A percentile compares a stretch with the other conserved stretches of the same genome.
Conservation (phyloP, 2,329 filamentous ascomycete species). For the Scolecobasidium constrictum region DNA sequence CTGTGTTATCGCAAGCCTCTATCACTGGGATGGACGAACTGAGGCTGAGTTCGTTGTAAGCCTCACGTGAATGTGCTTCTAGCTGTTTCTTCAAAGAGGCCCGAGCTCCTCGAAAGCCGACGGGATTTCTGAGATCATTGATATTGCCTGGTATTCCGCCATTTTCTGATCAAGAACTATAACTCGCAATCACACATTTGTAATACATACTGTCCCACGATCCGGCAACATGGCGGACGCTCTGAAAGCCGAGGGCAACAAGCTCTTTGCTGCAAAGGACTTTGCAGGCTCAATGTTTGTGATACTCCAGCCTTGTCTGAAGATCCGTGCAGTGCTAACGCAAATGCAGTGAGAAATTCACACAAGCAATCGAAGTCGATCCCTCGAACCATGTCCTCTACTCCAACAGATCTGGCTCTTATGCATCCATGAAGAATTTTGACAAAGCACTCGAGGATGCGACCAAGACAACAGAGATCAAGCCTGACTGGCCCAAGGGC, state of each 20-base stretch:
- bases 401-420: constrained; percentile 83
- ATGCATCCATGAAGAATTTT: constrained; percentile 86
- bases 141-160: too few relatives aligned
- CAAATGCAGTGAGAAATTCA: constrained; percentile 72
- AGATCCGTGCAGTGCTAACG: constrained; percentile 4
- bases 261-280: constrained; percentile 95
- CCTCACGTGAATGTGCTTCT: too few relatives aligned
- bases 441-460: constrained; percentile 78
- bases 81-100: too few relatives aligned
- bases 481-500: constrained; percentile 96
- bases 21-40: too few relatives aligned
- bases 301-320: constrained; percentile 14
- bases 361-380: constrained; percentile 81
- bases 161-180: too few relatives aligned
- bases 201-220: too few relatives aligned
- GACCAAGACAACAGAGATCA: constrained; percentile 84
- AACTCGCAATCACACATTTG: too few relatives aligned
- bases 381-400: constrained; percentile 91
- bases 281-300: constrained; percentile 91
- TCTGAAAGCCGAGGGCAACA: constrained; percentile 96
- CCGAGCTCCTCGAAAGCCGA: too few relatives aligned
- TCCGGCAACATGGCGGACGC: constrained; percentile 66
- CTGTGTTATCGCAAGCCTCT: too few relatives aligned
- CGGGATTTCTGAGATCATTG: too few relatives aligned
- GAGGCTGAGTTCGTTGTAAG: too few relatives aligned